Conservation (phyloP, 202 grass and related monocot species). For the Cymbopogon flexuosus region DNA sequence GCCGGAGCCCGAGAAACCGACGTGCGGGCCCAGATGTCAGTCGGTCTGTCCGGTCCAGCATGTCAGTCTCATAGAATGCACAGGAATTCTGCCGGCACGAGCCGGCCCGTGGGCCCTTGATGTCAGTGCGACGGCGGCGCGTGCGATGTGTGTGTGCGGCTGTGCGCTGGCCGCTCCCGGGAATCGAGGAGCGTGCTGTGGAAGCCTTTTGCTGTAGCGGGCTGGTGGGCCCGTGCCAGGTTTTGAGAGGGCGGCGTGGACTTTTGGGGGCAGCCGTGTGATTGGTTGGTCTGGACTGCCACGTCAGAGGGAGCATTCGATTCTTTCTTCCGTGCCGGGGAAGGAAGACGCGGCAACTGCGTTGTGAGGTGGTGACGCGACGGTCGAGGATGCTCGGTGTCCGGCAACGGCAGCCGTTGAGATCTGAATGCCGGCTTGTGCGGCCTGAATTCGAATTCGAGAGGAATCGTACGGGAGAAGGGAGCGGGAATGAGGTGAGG, state of each 20-base stretch:
- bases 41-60: accelerated
- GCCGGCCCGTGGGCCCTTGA: background rate
- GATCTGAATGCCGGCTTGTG: background rate
- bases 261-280: background rate
- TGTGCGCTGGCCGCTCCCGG: background rate
- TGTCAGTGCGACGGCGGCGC: background rate
- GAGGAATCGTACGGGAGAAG: no score
- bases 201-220: background rate
- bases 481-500: no score
- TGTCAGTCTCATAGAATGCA: background rate
- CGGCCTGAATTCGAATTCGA: background rate
- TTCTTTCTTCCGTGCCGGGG: background rate
- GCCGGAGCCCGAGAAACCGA: background rate
- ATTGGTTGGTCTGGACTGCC: background rate
- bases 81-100: background rate
- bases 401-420: background rate
- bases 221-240: background rate
- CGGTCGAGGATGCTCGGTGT: background rate
- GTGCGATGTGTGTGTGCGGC: no score
- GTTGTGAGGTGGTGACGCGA: background rate
- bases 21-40: background rate
- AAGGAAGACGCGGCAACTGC: background rate
- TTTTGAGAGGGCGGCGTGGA: conserved; percentile 17
- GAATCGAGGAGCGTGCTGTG: conserved; percentile 6
- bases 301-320: no score